Evolutionary conservation across 2,329 filamentous ascomycete species (phyloP), one percentile per base, ranked within the genome.

Genomic region (Cladorrhinum sp.): DNA sequence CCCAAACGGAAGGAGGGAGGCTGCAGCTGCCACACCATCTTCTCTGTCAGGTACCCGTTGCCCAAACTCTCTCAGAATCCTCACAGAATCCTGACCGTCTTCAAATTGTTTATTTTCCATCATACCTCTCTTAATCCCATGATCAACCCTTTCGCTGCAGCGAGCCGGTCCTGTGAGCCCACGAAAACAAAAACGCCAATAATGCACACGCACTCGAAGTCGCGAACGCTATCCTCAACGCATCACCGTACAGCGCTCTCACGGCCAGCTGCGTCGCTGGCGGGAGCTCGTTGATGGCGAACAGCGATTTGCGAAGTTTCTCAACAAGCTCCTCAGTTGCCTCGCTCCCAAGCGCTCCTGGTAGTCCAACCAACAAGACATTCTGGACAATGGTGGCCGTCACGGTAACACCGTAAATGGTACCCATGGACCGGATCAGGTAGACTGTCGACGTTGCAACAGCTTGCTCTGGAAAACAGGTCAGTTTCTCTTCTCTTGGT

Each of bases 321-420:
- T 86, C 79, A 55, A 88, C 82, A 18, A 87, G 73, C 84, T 64
- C 62, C 12, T 59, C 58, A 28, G 67, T 64, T 10, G 68, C 63
- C 63, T 63, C 72, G 64, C 77, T 79, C 65, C 74, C 77, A 69
- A 87, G 73, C 60, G 79, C 81, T 57, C 73, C 72, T 1, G 81
- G 79, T 24, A 88, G 74, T 62, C 79, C 76, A 62, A 77, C 73
- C 64, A 77, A 81, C 64, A 88, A 75, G 51, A 81, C 82, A 58
- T 84, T 87, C 70, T 88, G 85, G 23, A 86, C 77, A 53, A 88
- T 84, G 5, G 84, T 79, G 2, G 84, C 85, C 0, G 83, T 83
- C 24, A 84, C 75, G 0, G 85, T 84, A 1, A 88, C 85, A 8
- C 85, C 85, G 81, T 83, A 88, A 10, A 88, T 84, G 0, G 80